Evolutionary conservation across 352 stramenopile species (phyloP), one percentile per base, ranked within the genome.

Genomic region (Globisporangium splendens): DNA sequence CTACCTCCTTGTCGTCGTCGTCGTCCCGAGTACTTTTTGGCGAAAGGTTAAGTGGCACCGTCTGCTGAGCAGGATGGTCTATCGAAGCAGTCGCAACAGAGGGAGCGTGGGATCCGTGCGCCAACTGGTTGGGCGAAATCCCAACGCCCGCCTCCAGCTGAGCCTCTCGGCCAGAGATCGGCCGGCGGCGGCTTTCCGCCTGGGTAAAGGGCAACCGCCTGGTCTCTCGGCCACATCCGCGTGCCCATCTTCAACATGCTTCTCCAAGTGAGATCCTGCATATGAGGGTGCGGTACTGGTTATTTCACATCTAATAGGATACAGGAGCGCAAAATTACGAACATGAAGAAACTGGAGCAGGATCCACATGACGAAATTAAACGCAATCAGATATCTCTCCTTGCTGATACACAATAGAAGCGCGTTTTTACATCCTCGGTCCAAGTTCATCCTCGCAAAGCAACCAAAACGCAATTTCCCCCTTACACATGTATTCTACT

Each of bases 181-280:
- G n/a, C n/a, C n/a, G n/a, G n/a, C n/a, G n/a, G n/a, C n/a, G n/a
- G 39, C 12, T 15, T n/a, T 44, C 39, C 39, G 39, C 39, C 39
- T 44, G 39, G 42, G n/a, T 65, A 13, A 52, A 54, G 13, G 44
- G 59, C n/a, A 66, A 67, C 60, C 69, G 81, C 22, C 39, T 10
- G 39, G 39, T 44, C 39, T 44, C 39, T 44, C 39, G 39, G 8
- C 13, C 28, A 35, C 28, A 35, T 35, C 28, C 28, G 28, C 28
- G 7, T 35, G 28, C 28, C 28, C 39, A 44, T 44, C 39, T 44
- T 44, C 39, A 44, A 44, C 17, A 18, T 44, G 39, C 39, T 18
- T 44, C 39, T 35, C 28, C 28, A 11, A 8, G 28, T 10, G 28
- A 35, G 28, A 35, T 35, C 28, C 28, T 11, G 28, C 2, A 1